These are phyloP conservation scores for Setomelanomma holmii DNA, from an alignment of 2,329 filamentous ascomycete species.

Conservation along the genomic window DNA sequence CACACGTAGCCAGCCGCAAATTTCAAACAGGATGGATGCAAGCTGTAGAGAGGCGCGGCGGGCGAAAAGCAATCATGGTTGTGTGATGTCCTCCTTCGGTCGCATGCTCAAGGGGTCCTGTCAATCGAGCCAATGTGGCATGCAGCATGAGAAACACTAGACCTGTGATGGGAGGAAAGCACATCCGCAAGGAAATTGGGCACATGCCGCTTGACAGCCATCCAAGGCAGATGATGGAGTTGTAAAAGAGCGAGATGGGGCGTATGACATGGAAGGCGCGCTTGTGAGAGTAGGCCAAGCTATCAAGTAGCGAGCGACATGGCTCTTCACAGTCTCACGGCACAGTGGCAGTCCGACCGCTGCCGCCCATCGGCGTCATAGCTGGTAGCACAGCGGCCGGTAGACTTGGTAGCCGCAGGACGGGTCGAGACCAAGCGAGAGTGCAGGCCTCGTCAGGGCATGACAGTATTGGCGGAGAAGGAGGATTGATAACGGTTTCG, in stretches of 20 bases:
- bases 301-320: slow-evolving; percentile 1
- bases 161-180: too few species aligned
- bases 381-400: background rate
- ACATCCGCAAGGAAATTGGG: background rate
- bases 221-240: too few species aligned
- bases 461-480: slow-evolving; percentile 11
- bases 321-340: background rate
- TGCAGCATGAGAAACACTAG: too few species aligned
- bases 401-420: slow-evolving; percentile 10
- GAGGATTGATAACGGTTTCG: background rate
- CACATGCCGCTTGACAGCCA: too few species aligned
- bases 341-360: background rate
- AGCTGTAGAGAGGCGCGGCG: background rate
- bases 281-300: background rate
- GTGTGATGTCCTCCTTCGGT: background rate
- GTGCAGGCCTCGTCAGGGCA: background rate
- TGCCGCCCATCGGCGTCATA: background rate
- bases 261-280: background rate
- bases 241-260: too few species aligned
- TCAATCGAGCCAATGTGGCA: too few species aligned
- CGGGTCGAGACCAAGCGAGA: slow-evolving; percentile 4
- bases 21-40: background rate
- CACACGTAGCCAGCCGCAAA: background rate
- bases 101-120: background rate
- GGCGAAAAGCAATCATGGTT: slow-evolving; percentile 1